Conservation (phyloP, 2,329 filamentous ascomycete species). For the Aureobasidium zeae region DNA sequence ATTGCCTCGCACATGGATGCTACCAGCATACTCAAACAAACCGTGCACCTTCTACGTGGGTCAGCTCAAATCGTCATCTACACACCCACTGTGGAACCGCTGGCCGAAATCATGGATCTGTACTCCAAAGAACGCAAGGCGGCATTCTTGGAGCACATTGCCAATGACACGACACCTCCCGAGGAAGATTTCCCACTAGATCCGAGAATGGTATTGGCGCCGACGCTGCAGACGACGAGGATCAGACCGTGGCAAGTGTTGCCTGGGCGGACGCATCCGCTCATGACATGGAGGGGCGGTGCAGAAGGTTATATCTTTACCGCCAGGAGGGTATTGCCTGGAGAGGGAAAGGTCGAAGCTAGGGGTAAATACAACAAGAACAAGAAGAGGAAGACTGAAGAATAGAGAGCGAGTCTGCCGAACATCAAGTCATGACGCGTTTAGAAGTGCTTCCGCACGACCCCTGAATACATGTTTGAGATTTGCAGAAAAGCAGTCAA, state of each 20-base stretch:
- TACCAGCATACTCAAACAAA: constrained; percentile 61
- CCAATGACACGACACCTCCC: neutral
- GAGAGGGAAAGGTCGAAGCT: constrained; percentile 19
- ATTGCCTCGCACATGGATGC: constrained; percentile 78
- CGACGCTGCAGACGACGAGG: constrained; percentile 70
- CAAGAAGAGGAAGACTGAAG: constrained; percentile 12
- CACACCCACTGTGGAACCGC: constrained; percentile 67
- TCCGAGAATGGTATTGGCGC: constrained; percentile 70
- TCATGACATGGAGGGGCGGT: constrained; percentile 84
- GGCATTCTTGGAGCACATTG: constrained; percentile 53
- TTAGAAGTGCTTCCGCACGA: no score
- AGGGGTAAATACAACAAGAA: constrained; percentile 19
- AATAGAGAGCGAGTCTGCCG: neutral
- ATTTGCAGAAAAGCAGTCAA: no score
- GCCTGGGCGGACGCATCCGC: constrained; percentile 80
- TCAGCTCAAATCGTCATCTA: constrained; percentile 83
- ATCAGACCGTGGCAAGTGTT: constrained; percentile 82
- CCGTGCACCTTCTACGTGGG: constrained; percentile 71
- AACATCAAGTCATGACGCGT: no score
- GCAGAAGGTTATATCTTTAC: constrained; percentile 88
- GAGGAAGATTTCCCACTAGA: constrained; percentile 76
- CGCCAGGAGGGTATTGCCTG: constrained; percentile 69
- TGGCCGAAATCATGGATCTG: constrained; percentile 68
- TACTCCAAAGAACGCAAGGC: constrained; percentile 73
- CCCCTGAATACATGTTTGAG: no score